Base-by-base conservation (phyloP, 2,329 filamentous ascomycete genomes). In the Tolypocladium amazonense region DNA sequence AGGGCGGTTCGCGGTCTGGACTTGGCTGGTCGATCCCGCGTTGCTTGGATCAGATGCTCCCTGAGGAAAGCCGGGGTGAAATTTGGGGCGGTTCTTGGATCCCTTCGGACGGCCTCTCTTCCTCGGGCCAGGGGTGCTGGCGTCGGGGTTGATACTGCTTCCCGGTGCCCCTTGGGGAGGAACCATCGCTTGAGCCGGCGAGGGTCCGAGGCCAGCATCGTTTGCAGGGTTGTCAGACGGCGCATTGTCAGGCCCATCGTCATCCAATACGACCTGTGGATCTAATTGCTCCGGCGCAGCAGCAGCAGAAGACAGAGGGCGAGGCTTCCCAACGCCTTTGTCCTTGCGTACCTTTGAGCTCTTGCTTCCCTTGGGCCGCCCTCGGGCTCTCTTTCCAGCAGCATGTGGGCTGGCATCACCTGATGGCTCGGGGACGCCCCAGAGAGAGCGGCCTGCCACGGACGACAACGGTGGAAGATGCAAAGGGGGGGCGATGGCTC, bases 331-430 rank as follows among this genome's bases (percentile, higher is more conserved):
- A n/a, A 78, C 70, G 7, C 78, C 78, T 63, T 82, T 83, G 60
- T 81, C 79, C 56, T 81, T 82, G 18, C 67, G 67, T 23, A 65
- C 62, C 56, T 70, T 73, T n/a, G 63, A 63, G 55, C 66, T 69
- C 58, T 72, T 73, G 70, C 81, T 84, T 3, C 82, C 82, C 63
- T 83, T 84, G 9, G 82, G 82, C 23, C 82, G 74, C 20, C 82
- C 82, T 62, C 81, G 75, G 8, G 74, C 72, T 57, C 81, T 75
- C 65, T 78, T 82, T 41, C 68, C 56, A 27, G 68, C 60, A 1
- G 57, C 27, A 9, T 52, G 55, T 30, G 59, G 43, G 38, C 30
- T 27, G 15, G 14, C 6, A 8, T 27, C 35, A 5, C 58, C 6
- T 4, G 56, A 12, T 1, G 25, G 47, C 15, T 60, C 58, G 11